Evolutionary conservation across 2,329 filamentous ascomycete genomes (phyloP).

Genomic region (Alternaria incomplexa): DNA sequence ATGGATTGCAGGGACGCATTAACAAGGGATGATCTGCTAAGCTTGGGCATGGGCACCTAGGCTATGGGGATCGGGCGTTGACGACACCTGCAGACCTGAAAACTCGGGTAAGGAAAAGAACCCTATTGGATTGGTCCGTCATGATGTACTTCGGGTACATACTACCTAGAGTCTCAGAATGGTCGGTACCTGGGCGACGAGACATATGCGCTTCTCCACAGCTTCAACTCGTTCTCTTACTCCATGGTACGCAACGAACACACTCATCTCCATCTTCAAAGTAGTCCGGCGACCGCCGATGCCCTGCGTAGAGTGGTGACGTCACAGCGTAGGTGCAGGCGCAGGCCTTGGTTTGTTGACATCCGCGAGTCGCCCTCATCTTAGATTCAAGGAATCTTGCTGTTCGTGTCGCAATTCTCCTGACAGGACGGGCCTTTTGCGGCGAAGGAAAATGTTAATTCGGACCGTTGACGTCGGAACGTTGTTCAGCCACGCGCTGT

Average conservation of each 20-base stretch:
- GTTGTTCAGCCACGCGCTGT: slow-evolving; percentile 5
- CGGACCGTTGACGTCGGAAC: slow-evolving; percentile 16
- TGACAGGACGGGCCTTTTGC: slow-evolving; percentile 16
- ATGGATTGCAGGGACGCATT: slow-evolving; percentile 6
- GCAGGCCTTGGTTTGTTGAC: background rate
- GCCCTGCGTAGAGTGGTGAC: background rate
- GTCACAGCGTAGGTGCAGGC: background rate
- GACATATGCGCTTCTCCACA: background rate
- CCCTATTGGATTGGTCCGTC: background rate
- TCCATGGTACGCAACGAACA: background rate
- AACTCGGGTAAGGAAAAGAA: background rate
- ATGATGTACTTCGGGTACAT: background rate
- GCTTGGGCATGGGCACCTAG: slow-evolving; percentile 11
- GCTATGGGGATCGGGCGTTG: slow-evolving; percentile 11
- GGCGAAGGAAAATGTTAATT: slow-evolving; percentile 8
- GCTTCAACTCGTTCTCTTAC: background rate
- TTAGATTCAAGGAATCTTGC: background rate
- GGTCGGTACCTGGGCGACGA: background rate
- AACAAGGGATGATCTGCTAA: slow-evolving; percentile 10
- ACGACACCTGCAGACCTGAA: background rate
- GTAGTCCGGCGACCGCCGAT: background rate
- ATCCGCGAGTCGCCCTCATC: background rate
- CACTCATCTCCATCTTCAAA: background rate
- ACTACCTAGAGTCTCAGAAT: slow-evolving; percentile 3
- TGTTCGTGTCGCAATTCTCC: background rate